These are phyloP conservation scores for Alternaria dauci DNA, from an alignment of 2,329 filamentous ascomycete species.

Conservation along the genomic window DNA sequence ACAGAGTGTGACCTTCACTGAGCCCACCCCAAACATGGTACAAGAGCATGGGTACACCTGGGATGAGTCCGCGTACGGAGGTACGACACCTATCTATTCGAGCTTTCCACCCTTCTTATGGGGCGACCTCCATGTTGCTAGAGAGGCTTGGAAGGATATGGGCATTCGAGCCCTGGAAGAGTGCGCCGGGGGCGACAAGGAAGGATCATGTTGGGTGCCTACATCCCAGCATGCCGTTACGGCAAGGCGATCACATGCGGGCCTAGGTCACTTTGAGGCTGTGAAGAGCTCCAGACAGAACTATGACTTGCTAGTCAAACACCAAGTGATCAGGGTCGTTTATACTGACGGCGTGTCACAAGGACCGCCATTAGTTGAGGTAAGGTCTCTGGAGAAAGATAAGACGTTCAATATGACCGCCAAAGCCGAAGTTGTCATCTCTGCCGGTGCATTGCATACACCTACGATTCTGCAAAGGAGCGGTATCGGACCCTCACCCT, in stretches of 20 bases:
- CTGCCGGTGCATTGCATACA: slow-evolving; percentile 60
- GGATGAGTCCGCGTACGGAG: slow-evolving; percentile 12
- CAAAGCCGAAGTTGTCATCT: slow-evolving; percentile 38
- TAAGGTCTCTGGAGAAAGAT: slow-evolving; percentile 4
- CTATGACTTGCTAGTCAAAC: slow-evolving; percentile 17
- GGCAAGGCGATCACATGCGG: slow-evolving; percentile 16
- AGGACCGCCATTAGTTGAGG: slow-evolving; percentile 41
- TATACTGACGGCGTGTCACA: slow-evolving; percentile 3
- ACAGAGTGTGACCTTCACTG: slow-evolving; percentile 18
- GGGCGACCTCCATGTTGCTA: slow-evolving; percentile 2
- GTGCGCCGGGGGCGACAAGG: slow-evolving; percentile 11
- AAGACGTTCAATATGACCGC: background rate
- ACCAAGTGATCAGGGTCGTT: slow-evolving; percentile 11
- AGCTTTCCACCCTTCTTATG: slow-evolving; percentile 16
- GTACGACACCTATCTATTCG: slow-evolving; percentile 11
- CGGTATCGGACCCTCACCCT: slow-evolving; percentile 61
- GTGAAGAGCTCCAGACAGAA: slow-evolving; percentile 12
- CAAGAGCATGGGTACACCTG: slow-evolving; percentile 15
- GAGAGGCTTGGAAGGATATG: slow-evolving; percentile 15
- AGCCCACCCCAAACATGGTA: background rate
- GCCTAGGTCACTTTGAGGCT: slow-evolving; percentile 18
- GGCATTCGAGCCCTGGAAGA: slow-evolving; percentile 5
- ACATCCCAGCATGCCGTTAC: slow-evolving; percentile 15
- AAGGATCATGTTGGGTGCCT: slow-evolving; percentile 15
- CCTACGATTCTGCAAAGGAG: slow-evolving; percentile 67